Conservation (phyloP, 2,329 filamentous ascomycete genomes). For the Phyllosticta citrichinensis region DNA sequence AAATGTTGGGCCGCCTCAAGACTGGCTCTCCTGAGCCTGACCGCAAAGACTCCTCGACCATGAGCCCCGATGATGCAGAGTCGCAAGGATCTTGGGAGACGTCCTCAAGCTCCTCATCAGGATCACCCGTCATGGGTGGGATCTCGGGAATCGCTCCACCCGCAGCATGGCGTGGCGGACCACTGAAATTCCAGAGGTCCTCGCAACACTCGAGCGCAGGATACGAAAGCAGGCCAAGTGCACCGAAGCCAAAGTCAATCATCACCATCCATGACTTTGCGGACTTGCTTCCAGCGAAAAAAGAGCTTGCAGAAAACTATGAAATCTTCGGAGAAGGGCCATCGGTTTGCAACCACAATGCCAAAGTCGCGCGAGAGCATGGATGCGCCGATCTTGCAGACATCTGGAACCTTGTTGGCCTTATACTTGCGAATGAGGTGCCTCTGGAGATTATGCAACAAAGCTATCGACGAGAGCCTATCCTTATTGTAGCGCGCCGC, state of each 20-base stretch:
- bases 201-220: conserved; percentile 25
- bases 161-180: conserved; percentile 41
- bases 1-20: conserved; percentile 52
- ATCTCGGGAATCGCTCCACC: conserved; percentile 33
- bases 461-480: conserved; percentile 46
- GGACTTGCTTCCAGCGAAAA: conserved; percentile 66
- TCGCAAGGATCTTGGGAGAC: conserved; percentile 12
- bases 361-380: conserved; percentile 60
- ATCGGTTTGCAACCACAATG: conserved; percentile 79
- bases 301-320: conserved; percentile 67
- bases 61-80: conserved; percentile 21
- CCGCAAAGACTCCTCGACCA: conserved; percentile 21
- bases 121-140: conserved; percentile 13
- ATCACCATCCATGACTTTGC: conserved; percentile 64
- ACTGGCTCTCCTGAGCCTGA: conserved; percentile 40
- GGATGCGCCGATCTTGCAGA: conserved; percentile 63
- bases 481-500: conserved; percentile 60
- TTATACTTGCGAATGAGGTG: conserved; percentile 68
- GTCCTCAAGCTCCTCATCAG: conserved; percentile 28
- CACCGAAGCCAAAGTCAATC: conserved; percentile 50
- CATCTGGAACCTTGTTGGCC: conserved; percentile 71
- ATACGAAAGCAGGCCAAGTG: conserved; percentile 15
- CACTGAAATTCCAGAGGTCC: conserved; percentile 47
- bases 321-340: conserved; percentile 71
- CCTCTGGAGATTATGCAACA: conserved; percentile 55